Conservation (phyloP, 2,329 filamentous ascomycete species). For the Zymoseptoria pseudotritici region DNA sequence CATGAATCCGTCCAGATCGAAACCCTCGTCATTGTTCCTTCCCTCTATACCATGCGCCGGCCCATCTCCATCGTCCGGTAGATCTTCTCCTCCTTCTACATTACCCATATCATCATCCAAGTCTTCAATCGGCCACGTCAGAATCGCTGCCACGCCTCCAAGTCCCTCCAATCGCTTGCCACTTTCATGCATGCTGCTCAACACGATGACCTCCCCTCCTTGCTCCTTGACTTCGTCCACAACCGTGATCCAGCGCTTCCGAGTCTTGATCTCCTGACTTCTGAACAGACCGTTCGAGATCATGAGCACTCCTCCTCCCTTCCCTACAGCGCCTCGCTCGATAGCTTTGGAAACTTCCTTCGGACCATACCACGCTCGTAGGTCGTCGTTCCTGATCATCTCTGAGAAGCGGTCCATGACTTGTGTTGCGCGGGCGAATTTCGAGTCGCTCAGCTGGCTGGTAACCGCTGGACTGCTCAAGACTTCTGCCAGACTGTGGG, state of each 20-base stretch:
- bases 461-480: constrained; percentile 73
- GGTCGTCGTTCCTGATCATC: constrained; percentile 73
- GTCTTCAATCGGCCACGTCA: constrained; percentile 85
- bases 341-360: constrained; percentile 76
- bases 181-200: constrained; percentile 92
- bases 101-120: constrained; percentile 52
- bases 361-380: constrained; percentile 83
- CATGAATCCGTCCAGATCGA: constrained; percentile 1
- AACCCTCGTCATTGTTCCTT: background rate
- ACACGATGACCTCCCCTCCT: constrained; percentile 78
- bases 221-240: constrained; percentile 80
- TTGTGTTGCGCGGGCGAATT: constrained; percentile 74
- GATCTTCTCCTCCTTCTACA: constrained; percentile 13
- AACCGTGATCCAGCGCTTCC: constrained; percentile 73
- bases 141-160: constrained; percentile 79
- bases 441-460: constrained; percentile 72
- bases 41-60: constrained; percentile 15
- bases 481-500: constrained; percentile 82
- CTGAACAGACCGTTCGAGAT: constrained; percentile 85
- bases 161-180: constrained; percentile 75
- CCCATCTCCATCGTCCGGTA: constrained; percentile 11
- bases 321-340: constrained; percentile 77
- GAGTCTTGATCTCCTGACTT: constrained; percentile 66
- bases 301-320: constrained; percentile 75
- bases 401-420: constrained; percentile 79